These are phyloP conservation scores for Hypomontagnella submonticulosa DNA, from an alignment of 495 filamentous ascomycete species.

Conservation along the genomic window DNA sequence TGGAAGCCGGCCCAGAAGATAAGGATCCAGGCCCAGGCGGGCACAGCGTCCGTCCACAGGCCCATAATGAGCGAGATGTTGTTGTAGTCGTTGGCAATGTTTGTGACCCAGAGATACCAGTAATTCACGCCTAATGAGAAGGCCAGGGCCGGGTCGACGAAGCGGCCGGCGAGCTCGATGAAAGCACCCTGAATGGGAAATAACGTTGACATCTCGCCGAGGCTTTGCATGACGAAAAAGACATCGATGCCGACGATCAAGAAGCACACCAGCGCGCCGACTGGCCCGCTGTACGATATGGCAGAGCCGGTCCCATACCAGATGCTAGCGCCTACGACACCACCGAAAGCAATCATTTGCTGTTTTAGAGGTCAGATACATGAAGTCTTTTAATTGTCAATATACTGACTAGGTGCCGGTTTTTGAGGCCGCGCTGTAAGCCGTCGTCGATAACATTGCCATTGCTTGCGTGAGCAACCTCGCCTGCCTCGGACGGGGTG, in stretches of 20 bases:
- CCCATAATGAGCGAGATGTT: slow-evolving; percentile 43
- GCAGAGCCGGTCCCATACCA: slow-evolving; percentile 63
- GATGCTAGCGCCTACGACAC: slow-evolving; percentile 56
- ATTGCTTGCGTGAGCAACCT: slow-evolving; percentile 37
- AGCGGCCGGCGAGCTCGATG: slow-evolving; percentile 67
- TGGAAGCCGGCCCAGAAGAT: slow-evolving; percentile 67
- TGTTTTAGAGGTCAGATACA: background rate
- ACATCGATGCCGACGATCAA: slow-evolving; percentile 65
- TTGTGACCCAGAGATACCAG: slow-evolving; percentile 68
- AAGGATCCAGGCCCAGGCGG: slow-evolving; percentile 65
- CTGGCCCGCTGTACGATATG: slow-evolving; percentile 62
- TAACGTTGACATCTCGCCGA: slow-evolving; percentile 68
- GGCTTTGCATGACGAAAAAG: slow-evolving; percentile 69
- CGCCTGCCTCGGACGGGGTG: slow-evolving; percentile 1
- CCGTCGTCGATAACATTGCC: slow-evolving; percentile 46
- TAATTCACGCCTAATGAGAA: slow-evolving; percentile 69
- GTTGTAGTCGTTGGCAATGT: slow-evolving; percentile 55
- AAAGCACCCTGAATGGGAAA: slow-evolving; percentile 67
- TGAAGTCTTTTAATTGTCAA: no score
- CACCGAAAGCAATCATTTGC: slow-evolving; percentile 61
- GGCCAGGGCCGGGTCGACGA: slow-evolving; percentile 63
- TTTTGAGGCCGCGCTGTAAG: slow-evolving; percentile 47
- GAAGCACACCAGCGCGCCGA: slow-evolving; percentile 65
- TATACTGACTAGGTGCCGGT: slow-evolving; percentile 42
- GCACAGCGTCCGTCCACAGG: slow-evolving; percentile 46